Evolutionary conservation across 2,329 filamentous ascomycete species (phyloP), one percentile per base, ranked within the genome.

Genomic region (Aaosphaeria pasadenensis): DNA sequence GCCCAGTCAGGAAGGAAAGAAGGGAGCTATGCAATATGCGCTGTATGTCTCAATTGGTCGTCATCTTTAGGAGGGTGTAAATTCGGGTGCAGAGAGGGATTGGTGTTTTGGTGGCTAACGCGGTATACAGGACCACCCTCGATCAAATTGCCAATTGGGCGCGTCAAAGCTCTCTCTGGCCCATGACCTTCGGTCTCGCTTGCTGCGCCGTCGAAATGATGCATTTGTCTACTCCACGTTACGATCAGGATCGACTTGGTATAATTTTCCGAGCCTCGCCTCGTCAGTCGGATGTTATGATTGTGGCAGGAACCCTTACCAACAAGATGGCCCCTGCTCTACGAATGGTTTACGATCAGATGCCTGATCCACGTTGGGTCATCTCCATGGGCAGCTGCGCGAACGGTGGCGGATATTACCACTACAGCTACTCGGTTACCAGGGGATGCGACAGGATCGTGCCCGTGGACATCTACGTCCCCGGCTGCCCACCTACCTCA

Each of bases 241-340:
- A 95, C 81, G 89, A 95, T 66, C 89, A 94, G 69, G 90, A 95
- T 75, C 85, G 90, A 42, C 79, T 94, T 49, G 90, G 90, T 62
- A 95, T 95, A 69, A 95, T 95, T 71, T 95, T 95, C 82, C 86
- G 90, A 63, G 90, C 89, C 50, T 92, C 88, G 7, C 90, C 90
- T 4, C 87, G 90, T 55, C 90, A 95, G 74, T 89, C 89, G 49
- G 91, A 96, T 71, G 87, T 95, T 57, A 95, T 96, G 89, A 94
- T 96, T 63, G 91, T 96, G 30, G 90, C 91, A 29, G 91, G 91
- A 50, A 96, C 91, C 30, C 81, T 96, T 53, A 95, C 89, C 60
- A 96, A 96, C 80, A 96, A 96, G 79, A 96, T 96, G 91, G 90
- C 89, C 1, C 89, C 91, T 2, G 91, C 91, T 32, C 77, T 96